Evolutionary conservation across 805 yeast genomes (phyloP), one percentile per base, ranked within the genome.

Genomic region (Yarrowia hollandica): DNA sequence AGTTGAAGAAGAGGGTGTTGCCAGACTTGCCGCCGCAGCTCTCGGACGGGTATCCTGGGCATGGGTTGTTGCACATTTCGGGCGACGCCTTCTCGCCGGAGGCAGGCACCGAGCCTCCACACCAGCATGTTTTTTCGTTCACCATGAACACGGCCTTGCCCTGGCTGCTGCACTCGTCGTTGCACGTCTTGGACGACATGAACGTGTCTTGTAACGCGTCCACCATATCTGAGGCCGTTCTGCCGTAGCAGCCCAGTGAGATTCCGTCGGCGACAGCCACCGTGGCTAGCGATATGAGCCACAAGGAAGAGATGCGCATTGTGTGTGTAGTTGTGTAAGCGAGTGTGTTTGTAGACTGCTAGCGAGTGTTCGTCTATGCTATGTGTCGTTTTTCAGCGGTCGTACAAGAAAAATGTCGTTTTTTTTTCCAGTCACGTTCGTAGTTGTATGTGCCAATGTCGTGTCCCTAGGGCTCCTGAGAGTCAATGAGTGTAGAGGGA

Each of bases 11-110:
- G 68, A 31, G 19, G 66, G 26, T 14, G 66, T 46, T 6, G 64
- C 26, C 15, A 68, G 67, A 78, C 25, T 69, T 73, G 28, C 86
- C 87, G 64, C 90, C 90, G 71, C 96, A 88, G 9, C 62, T 72
- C 59, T 85, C 86, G 3, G 64, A 41, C 9, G 82, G 79, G 71
- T 78, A 89, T n/a, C 90, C 95, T 18, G 67, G 69, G 71, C 96
- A 89, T 4, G 65, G 34, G 1, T 65, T 61, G 52, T 68, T 62
- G 71, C 90, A 85, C 39, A 66, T 60, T 2, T 71, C 67, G 14
- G 72, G 26, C 2, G 65, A 61, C 10, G 68, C 63, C 50, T 62
- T 46, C 19, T 62, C 63, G 7, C 70, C 59, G 3, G 82, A 76
- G 3, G 75, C 67, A 9, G 79, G 74, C 1, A 70, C 60, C 1